Conservation (phyloP, 257 asterid genomes). For the Solanum etuberosum region DNA sequence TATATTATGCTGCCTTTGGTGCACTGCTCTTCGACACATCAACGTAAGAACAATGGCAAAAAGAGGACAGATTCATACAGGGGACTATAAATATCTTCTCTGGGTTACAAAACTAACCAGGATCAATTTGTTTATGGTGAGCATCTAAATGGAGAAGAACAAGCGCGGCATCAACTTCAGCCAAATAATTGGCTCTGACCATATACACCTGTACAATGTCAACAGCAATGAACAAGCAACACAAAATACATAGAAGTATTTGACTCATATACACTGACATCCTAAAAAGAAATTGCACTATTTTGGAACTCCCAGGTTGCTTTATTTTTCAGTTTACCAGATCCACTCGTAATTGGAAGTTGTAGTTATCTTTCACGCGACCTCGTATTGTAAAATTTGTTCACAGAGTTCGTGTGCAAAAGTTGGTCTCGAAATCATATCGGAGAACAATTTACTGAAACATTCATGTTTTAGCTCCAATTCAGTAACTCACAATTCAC, state of each 20-base stretch:
- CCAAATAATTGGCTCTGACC: constrained; percentile 25
- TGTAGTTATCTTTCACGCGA: not conserved
- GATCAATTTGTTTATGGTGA: not conserved
- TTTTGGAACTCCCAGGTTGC: not conserved
- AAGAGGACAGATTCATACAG: not conserved
- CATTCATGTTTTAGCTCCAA: not conserved
- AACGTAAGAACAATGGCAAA: not conserved
- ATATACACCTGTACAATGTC: constrained; percentile 21
- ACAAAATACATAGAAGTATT: not conserved
- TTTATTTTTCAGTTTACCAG: not conserved
- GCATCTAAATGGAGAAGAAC: constrained; percentile 30
- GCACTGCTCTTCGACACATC: constrained; percentile 10
- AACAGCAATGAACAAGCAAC: not conserved
- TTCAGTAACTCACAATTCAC: not conserved
- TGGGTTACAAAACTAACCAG: not conserved
- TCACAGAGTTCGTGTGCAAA: not conserved
- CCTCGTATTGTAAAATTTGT: not conserved
- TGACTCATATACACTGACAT: not conserved
- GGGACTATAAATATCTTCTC: not conserved
- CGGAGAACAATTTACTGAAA: not conserved
- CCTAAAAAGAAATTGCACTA: not conserved
- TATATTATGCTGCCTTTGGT: not conserved
- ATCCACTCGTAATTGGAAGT: not conserved
- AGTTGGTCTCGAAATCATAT: not conserved
- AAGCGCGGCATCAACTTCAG: constrained; percentile 40